These are phyloP conservation scores for Phytophthora agathidicida DNA, from an alignment of 352 stramenopile species.

Conservation along the genomic window DNA sequence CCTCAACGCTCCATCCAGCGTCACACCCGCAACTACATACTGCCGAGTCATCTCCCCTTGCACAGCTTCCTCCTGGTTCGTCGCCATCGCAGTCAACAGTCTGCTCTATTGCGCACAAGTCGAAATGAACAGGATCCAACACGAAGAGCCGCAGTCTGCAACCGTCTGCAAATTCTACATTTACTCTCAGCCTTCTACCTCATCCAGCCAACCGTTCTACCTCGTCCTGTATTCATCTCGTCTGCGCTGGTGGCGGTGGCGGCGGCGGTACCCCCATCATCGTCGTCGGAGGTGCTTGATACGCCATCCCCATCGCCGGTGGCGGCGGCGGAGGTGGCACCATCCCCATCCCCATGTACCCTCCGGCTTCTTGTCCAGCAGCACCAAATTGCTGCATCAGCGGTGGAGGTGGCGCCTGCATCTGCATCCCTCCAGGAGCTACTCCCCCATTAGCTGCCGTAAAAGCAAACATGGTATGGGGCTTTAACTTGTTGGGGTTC, in stretches of 20 bases:
- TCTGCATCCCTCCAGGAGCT: constrained; percentile 1
- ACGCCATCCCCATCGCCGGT: constrained; percentile 46
- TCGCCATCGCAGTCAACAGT: constrained; percentile 4
- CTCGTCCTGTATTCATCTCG: constrained; percentile 22
- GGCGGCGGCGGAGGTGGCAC: constrained; percentile 39
- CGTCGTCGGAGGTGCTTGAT: constrained; percentile 32
- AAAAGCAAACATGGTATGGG: constrained; percentile 82
- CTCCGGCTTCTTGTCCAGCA: constrained; percentile 18
- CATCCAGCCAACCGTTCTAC: not conserved
- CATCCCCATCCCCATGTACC: constrained; percentile 46
- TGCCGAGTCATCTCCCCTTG: not conserved
- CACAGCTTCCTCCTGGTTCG: constrained; percentile 3
- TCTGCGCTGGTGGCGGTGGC: constrained; percentile 34
- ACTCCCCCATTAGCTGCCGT: constrained; percentile 14
- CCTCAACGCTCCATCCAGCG: constrained; percentile 3
- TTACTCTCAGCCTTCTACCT: not conserved
- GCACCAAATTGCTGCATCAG: constrained; percentile 21
- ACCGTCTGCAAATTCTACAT: constrained; percentile 5
- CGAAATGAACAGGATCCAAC: constrained; percentile 14
- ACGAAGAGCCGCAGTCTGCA: constrained; percentile 17
- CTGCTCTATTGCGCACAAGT: constrained; percentile 6
- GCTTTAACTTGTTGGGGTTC: constrained; percentile 84
- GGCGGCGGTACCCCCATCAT: constrained; percentile 48
- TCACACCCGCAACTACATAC: constrained; percentile 7
- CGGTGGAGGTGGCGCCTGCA: constrained; percentile 42